phyloP scores from a whole-genome alignment of 2,329 filamentous ascomycete genomes.

The Epichloe festucae region DNA sequence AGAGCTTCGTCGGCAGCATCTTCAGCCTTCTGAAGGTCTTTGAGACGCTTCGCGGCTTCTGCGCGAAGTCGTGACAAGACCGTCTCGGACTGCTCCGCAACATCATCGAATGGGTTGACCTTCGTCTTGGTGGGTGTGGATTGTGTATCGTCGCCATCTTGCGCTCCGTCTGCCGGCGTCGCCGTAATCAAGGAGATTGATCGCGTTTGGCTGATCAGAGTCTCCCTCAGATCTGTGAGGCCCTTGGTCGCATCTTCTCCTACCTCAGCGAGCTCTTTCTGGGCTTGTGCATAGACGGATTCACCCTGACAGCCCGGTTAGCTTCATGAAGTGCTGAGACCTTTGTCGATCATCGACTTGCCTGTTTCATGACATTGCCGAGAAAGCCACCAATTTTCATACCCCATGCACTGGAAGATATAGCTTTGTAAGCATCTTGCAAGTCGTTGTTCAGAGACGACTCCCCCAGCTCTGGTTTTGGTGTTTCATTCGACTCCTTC shows the following conservation, averaged over 20 bases:
- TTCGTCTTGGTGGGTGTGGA: slow-evolving; percentile 33
- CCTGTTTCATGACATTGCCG: slow-evolving; percentile 87
- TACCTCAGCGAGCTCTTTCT: slow-evolving; percentile 70
- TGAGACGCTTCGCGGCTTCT: slow-evolving; percentile 72
- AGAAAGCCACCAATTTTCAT: slow-evolving; percentile 77
- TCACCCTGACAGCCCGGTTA: slow-evolving; percentile 46
- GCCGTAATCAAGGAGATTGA: slow-evolving; percentile 51
- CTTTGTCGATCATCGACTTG: slow-evolving; percentile 19
- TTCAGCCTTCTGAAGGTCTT: slow-evolving; percentile 82
- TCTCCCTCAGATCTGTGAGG: slow-evolving; percentile 55
- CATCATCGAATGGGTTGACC: slow-evolving; percentile 28
- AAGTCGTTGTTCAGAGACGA: slow-evolving; percentile 70
- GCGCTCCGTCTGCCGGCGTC: slow-evolving; percentile 16
- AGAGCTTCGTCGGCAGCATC: slow-evolving; percentile 94
- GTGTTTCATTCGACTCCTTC: slow-evolving; percentile 31
- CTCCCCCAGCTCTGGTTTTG: slow-evolving; percentile 26
- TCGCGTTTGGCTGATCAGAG: slow-evolving; percentile 60
- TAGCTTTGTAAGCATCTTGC: slow-evolving; percentile 88
- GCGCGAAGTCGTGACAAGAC: slow-evolving; percentile 64
- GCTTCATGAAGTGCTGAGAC: background rate
- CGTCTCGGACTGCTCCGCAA: slow-evolving; percentile 37
- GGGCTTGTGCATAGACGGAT: slow-evolving; percentile 68
- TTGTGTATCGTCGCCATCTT: slow-evolving; percentile 23
- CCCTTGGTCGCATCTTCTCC: slow-evolving; percentile 73
- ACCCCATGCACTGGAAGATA: slow-evolving; percentile 87